Evolutionary conservation across 306 rosid species (phyloP).

Genomic region (Corylus avellana): DNA sequence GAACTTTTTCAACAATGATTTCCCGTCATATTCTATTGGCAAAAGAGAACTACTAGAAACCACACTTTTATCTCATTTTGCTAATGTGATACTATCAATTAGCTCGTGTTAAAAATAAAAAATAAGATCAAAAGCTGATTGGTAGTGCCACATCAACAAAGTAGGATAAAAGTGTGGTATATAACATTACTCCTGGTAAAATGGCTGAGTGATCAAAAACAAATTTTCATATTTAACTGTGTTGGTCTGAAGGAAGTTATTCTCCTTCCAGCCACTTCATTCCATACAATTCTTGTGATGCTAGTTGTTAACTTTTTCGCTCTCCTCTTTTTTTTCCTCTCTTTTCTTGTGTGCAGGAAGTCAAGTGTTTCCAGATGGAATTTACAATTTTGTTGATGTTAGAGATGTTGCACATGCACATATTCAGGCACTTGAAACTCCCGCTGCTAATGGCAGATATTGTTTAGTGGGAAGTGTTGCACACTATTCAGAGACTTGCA

Average conservation of each 20-base stretch:
- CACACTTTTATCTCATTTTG: too few species aligned
- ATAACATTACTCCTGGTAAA: background rate
- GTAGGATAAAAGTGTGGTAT: too few species aligned
- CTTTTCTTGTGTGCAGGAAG: slow-evolving; percentile 42
- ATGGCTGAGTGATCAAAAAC: background rate
- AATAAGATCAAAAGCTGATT: too few species aligned
- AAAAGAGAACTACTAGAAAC: background rate
- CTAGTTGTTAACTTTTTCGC: background rate
- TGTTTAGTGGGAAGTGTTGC: slow-evolving; percentile 53
- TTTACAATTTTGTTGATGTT: slow-evolving; percentile 62
- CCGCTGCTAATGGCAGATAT: slow-evolving; percentile 76
- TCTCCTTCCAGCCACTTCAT: background rate
- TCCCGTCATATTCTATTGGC: background rate
- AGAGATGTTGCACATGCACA: slow-evolving; percentile 85
- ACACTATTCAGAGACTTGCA: slow-evolving; percentile 52
- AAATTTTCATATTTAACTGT: background rate
- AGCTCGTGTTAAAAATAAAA: too few species aligned
- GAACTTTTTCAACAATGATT: background rate
- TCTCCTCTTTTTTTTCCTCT: background rate
- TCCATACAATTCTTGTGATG: background rate
- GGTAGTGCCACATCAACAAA: too few species aligned
- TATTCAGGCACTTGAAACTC: slow-evolving; percentile 68
- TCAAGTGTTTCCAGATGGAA: slow-evolving; percentile 43
- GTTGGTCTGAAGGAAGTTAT: background rate
- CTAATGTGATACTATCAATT: too few species aligned